Evolutionary conservation across 352 stramenopile genomes (phyloP).

Genomic region (Globisporangium alternatum): DNA sequence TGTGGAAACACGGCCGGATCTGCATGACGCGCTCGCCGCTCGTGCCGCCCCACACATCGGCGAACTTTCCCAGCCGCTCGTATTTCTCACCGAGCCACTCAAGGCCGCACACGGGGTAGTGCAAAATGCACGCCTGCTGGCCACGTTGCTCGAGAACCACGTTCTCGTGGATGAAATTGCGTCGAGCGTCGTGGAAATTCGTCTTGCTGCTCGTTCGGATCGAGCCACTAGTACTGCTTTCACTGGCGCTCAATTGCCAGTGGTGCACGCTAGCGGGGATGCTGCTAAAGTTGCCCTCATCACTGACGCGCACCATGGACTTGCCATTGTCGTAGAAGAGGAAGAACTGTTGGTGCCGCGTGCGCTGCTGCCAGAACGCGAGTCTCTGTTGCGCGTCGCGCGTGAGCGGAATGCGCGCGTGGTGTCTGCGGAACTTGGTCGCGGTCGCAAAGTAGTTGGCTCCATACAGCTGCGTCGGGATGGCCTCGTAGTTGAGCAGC

Average conservation of each 20-base stretch:
- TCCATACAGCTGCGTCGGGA: slow-evolving; percentile 16
- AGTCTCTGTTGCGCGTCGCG: slow-evolving; percentile 17
- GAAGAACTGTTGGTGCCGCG: slow-evolving; percentile 33
- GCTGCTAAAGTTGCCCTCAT: background rate
- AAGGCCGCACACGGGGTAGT: slow-evolving; percentile 37
- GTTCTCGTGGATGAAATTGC: slow-evolving; percentile 15
- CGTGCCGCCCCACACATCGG: slow-evolving; percentile 25
- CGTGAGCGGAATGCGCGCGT: slow-evolving; percentile 21
- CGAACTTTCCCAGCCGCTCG: slow-evolving; percentile 26
- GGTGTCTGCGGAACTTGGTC: slow-evolving; percentile 30
- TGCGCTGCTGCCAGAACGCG: slow-evolving; percentile 26
- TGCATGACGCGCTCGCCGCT: slow-evolving; percentile 7
- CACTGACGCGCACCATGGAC: slow-evolving; percentile 29
- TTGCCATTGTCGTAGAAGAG: slow-evolving; percentile 53
- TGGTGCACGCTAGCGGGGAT: slow-evolving; percentile 36
- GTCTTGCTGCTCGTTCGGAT: background rate
- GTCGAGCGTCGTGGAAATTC: slow-evolving; percentile 35
- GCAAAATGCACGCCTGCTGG: slow-evolving; percentile 22
- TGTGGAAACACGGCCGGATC: slow-evolving; percentile 43
- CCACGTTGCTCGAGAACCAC: background rate
- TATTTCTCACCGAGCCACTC: slow-evolving; percentile 46
- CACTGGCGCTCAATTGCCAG: slow-evolving; percentile 17
- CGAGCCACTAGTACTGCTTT: background rate
- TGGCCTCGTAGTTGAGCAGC: slow-evolving; percentile 35
- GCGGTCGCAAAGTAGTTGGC: slow-evolving; percentile 29